A percentile compares a stretch with the other conserved stretches of the same genome.
Conservation (phyloP, 2,329 filamentous ascomycete genomes). For the Aspergillus aculeatinus region DNA sequence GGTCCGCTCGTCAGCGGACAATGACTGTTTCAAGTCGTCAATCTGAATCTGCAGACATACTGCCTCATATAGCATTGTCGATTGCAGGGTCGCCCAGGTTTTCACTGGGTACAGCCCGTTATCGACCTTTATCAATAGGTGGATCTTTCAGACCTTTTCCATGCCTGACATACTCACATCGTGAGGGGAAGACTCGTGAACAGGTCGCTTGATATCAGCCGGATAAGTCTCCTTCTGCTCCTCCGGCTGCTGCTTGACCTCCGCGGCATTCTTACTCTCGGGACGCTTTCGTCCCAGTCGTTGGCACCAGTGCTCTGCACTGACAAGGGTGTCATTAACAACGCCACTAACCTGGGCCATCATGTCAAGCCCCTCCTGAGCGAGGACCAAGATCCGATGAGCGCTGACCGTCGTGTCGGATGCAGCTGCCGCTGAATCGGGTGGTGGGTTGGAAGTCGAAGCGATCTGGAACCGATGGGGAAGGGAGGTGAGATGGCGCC, state of each 20-base stretch:
- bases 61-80: background rate
- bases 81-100: background rate
- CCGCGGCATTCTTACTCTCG: slow-evolving; percentile 24
- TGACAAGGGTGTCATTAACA: slow-evolving; percentile 82
- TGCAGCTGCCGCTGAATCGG: slow-evolving; percentile 33
- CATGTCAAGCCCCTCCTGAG: slow-evolving; percentile 90
- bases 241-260: slow-evolving; percentile 20
- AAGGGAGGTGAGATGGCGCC: slow-evolving; percentile 77
- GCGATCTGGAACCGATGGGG: slow-evolving; percentile 80
- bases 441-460: slow-evolving; percentile 49
- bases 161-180: slow-evolving; percentile 40
- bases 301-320: slow-evolving; percentile 89
- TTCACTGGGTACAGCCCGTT: background rate
- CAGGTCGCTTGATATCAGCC: slow-evolving; percentile 32
- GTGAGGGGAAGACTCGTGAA: slow-evolving; percentile 18
- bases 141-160: slow-evolving; percentile 28
- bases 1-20: background rate
- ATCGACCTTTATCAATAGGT: background rate
- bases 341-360: slow-evolving; percentile 87
- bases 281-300: slow-evolving; percentile 60
- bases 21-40: background rate
- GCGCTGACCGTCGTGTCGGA: slow-evolving; percentile 58
- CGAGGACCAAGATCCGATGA: slow-evolving; percentile 77
- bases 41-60: background rate
- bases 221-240: slow-evolving; percentile 20